Percentiles rank a stretch among this genome's conserved stretches.
Evolutionary conservation across 257 asterid genomes (phyloP).

Genomic region (Solanum rostratum): DNA sequence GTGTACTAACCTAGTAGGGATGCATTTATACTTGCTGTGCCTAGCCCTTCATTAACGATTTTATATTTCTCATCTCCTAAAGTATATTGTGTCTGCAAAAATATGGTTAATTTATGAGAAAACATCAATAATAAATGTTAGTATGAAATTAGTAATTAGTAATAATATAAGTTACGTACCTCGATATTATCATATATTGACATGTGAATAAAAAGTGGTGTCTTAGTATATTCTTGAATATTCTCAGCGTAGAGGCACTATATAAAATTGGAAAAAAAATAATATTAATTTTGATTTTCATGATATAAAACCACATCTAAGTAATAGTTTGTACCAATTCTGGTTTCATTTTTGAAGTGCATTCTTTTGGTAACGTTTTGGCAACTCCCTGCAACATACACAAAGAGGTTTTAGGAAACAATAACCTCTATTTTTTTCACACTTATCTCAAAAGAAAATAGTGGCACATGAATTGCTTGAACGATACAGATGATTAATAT

Average conservation of each 20-base stretch:
- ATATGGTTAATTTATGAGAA: neutral
- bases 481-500: neutral
- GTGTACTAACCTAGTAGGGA: neutral
- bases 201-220: neutral
- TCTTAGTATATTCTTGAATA: neutral
- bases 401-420: neutral
- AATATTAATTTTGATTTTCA: neutral
- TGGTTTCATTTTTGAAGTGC: neutral
- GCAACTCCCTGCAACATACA: neutral
- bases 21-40: neutral
- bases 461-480: accelerated
- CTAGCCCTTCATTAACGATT: neutral
- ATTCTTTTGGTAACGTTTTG: neutral
- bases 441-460: neutral
- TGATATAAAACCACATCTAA: neutral
- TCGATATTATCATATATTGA: neutral
- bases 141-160: neutral
- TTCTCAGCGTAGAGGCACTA: neutral
- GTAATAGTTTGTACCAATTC: neutral
- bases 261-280: neutral
- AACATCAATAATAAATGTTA: neutral
- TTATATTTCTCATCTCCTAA: neutral
- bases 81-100: neutral
- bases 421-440: neutral
- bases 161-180: neutral